phyloP scores from a whole-genome alignment of 2,329 filamentous ascomycete genomes.

The Calycina herbarum region DNA sequence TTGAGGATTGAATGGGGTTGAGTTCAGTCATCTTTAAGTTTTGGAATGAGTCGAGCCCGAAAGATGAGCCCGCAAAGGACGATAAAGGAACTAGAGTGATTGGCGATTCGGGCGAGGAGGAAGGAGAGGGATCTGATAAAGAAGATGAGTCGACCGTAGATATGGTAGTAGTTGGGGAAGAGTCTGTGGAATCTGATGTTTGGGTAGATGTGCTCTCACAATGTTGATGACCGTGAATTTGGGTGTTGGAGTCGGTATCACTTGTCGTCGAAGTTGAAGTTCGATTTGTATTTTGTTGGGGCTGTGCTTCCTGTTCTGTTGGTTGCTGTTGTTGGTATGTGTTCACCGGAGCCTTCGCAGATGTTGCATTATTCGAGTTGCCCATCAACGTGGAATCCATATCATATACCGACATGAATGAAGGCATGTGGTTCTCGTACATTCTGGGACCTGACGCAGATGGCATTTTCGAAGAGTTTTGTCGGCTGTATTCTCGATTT shows the following conservation, averaged over 20 bases:
- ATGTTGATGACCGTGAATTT: slow-evolving; percentile 58
- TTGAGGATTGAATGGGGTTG: slow-evolving; percentile 45
- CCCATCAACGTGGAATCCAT: slow-evolving; percentile 48
- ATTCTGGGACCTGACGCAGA: slow-evolving; percentile 60
- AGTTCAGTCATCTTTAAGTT: slow-evolving; percentile 39
- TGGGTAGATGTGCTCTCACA: slow-evolving; percentile 77
- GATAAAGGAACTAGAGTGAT: slow-evolving; percentile 70
- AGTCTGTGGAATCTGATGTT: slow-evolving; percentile 82
- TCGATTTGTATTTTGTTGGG: not conserved
- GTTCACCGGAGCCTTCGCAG: slow-evolving; percentile 27
- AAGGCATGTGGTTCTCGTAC: slow-evolving; percentile 71
- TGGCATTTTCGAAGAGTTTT: slow-evolving; percentile 50
- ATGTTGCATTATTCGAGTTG: slow-evolving; percentile 22
- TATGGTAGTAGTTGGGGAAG: slow-evolving; percentile 90
- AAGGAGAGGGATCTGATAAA: slow-evolving; percentile 85
- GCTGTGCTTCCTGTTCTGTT: slow-evolving; percentile 8
- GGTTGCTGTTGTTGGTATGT: slow-evolving; percentile 18
- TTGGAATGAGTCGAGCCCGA: slow-evolving; percentile 42
- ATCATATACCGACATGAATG: slow-evolving; percentile 75
- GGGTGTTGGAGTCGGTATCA: slow-evolving; percentile 23
- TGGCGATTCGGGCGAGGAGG: slow-evolving; percentile 88
- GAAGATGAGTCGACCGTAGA: slow-evolving; percentile 92
- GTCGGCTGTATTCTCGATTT: slow-evolving; percentile 20
- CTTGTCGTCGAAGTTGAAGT: not conserved
- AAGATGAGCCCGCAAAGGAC: slow-evolving; percentile 64